Percentiles rank a stretch among this genome's conserved stretches.
Conservation (phyloP, 2,329 filamentous ascomycete species). For the Ophiostoma sp. region DNA sequence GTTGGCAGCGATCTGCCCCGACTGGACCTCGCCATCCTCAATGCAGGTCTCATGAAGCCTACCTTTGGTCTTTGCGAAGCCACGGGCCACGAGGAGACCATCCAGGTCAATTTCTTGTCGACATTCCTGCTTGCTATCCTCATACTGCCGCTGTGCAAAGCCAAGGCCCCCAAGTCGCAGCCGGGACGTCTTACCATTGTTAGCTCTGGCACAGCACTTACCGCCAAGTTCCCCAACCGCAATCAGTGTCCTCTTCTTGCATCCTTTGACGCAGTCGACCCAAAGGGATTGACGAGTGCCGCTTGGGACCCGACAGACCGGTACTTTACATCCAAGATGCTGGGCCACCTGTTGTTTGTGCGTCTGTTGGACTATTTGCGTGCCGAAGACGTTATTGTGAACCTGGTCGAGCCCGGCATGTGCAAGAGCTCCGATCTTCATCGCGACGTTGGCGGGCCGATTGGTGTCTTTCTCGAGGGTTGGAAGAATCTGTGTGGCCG, state of each 20-base stretch:
- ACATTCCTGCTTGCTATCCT: constrained; percentile 51
- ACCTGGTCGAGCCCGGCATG: constrained; percentile 18
- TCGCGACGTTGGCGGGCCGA: constrained; percentile 36
- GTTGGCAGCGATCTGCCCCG: constrained; percentile 14
- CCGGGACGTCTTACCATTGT: constrained; percentile 34
- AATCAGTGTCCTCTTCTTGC: constrained; percentile 13
- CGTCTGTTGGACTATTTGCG: constrained; percentile 10
- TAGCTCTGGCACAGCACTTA: constrained; percentile 33
- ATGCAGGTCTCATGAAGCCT: constrained; percentile 20
- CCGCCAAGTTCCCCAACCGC: constrained; percentile 27
- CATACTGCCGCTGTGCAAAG: constrained; percentile 48
- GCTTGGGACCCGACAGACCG: constrained; percentile 21
- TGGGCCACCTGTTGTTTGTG: constrained; percentile 21
- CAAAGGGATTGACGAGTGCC: neutral
- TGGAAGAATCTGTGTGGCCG: constrained; percentile 36
- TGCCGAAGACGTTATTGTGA: constrained; percentile 23
- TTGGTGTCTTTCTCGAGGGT: constrained; percentile 29
- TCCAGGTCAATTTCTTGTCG: constrained; percentile 56
- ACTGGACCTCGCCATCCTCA: constrained; percentile 23
- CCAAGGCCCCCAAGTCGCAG: constrained; percentile 30
- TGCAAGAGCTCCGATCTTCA: constrained; percentile 36
- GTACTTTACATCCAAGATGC: constrained; percentile 23
- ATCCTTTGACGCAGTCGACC: constrained; percentile 6
- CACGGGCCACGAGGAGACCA: constrained; percentile 43
- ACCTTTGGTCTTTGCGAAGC: neutral